A percentile compares a stretch with the other conserved stretches of the same genome.
These are phyloP conservation scores for Cicer judaicum DNA, from an alignment of 306 rosid genomes.

Conservation along the genomic window DNA sequence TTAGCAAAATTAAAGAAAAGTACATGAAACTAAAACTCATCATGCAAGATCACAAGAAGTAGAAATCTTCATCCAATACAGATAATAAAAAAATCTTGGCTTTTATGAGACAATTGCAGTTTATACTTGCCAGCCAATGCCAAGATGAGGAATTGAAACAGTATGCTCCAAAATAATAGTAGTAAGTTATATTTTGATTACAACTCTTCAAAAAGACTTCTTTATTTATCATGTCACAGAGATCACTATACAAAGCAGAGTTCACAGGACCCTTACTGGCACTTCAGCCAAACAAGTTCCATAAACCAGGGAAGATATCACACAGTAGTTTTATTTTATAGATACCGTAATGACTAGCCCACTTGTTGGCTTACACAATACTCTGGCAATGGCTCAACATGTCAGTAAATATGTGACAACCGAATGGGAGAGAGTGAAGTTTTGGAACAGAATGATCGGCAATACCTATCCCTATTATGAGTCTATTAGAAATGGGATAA, in stretches of 20 bases:
- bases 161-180: background rate
- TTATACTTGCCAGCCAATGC: background rate
- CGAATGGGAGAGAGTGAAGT: slow-evolving; percentile 8
- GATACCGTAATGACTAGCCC: background rate
- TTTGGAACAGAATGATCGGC: background rate
- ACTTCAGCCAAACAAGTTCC: slow-evolving; percentile 6
- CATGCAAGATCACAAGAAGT: slow-evolving; percentile 31
- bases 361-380: slow-evolving; percentile 13
- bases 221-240: background rate
- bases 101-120: background rate
- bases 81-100: slow-evolving; percentile 21
- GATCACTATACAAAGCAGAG: slow-evolving; percentile 8
- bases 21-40: slow-evolving; percentile 25
- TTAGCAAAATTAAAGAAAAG: slow-evolving; percentile 35
- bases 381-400: slow-evolving; percentile 22
- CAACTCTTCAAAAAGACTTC: background rate
- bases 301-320: slow-evolving; percentile 25
- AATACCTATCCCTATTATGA: slow-evolving; percentile 13
- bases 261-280: background rate
- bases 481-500: background rate
- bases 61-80: slow-evolving; percentile 38
- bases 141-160: slow-evolving; percentile 6
- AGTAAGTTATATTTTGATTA: background rate
- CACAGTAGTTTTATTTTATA: background rate
- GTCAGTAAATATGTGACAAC: slow-evolving; percentile 17